phyloP scores from a whole-genome alignment of 2,329 filamentous ascomycete species.

The Exophiala xenobiotica region DNA sequence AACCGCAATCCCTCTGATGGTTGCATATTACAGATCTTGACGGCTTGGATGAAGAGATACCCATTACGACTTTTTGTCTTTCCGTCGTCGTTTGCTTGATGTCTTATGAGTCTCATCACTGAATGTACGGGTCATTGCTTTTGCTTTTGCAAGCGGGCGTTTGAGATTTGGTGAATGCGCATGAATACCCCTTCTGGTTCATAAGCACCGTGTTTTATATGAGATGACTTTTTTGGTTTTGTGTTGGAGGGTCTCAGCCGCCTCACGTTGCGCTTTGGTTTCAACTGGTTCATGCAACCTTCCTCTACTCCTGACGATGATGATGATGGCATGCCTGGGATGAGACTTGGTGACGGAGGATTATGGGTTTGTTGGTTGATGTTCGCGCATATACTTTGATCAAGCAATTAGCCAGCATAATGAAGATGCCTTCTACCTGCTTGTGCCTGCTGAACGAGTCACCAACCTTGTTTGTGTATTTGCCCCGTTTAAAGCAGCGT shows the following conservation, averaged over 20 bases:
- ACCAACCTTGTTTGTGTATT: not conserved
- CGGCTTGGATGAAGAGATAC: constrained; percentile 27
- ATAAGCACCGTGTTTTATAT: constrained; percentile 7
- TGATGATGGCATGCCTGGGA: not conserved
- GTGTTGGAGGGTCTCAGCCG: too few species aligned
- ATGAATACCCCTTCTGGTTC: not conserved
- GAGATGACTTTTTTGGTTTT: constrained; percentile 1
- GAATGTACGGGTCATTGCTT: constrained; percentile 9
- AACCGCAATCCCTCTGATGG: constrained; percentile 20
- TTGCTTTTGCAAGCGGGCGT: constrained; percentile 17
- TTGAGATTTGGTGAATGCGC: constrained; percentile 3
- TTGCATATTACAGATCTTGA: constrained; percentile 22
- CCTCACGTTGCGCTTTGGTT: not conserved
- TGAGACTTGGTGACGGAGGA: not conserved
- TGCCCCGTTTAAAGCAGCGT: not conserved
- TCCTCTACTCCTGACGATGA: not conserved
- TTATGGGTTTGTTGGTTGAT: not conserved
- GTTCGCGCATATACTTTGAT: not conserved
- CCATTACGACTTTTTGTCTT: constrained; percentile 20
- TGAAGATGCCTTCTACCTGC: not conserved
- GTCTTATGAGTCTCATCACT: constrained; percentile 10
- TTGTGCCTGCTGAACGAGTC: too few species aligned
- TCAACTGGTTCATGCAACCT: not conserved
- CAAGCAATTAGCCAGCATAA: not conserved
- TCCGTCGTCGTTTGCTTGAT: constrained; percentile 7